phyloP scores from a whole-genome alignment of 257 asterid genomes.

The Nicotiana sylvestris region DNA sequence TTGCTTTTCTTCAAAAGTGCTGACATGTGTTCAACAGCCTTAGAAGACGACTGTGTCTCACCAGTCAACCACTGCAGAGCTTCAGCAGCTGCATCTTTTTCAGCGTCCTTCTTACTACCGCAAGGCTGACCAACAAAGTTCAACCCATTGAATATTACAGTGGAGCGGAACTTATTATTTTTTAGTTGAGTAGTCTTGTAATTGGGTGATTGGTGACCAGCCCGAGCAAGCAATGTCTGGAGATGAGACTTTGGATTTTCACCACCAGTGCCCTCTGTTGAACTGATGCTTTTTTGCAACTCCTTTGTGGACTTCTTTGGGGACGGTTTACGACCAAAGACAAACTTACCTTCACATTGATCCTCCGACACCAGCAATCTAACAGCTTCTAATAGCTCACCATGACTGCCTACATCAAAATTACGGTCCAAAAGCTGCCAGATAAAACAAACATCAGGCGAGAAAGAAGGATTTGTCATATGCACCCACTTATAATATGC shows the following conservation, averaged over 20 bases:
- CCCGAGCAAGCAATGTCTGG: constrained; percentile 68
- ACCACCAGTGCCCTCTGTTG: constrained; percentile 30
- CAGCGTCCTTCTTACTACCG: constrained; percentile 86
- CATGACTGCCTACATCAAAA: constrained; percentile 40
- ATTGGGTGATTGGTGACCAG: constrained; percentile 70
- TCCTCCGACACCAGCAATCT: constrained; percentile 76
- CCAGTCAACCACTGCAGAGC: constrained; percentile 90
- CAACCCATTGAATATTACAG: constrained; percentile 69
- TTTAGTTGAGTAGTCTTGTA: constrained; percentile 65
- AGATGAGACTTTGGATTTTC: constrained; percentile 67
- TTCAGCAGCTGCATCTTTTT: constrained; percentile 88
- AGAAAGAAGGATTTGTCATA: constrained; percentile 7
- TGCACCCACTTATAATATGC: background rate
- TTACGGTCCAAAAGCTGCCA: constrained; percentile 74
- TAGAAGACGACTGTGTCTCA: constrained; percentile 52
- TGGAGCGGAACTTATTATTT: constrained; percentile 63
- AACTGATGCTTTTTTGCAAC: constrained; percentile 17
- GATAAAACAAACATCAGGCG: constrained; percentile 21
- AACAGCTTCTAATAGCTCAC: constrained; percentile 69
- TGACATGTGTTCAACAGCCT: constrained; percentile 53
- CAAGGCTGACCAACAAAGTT: constrained; percentile 73
- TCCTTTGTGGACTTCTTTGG: constrained; percentile 37
- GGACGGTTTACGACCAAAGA: constrained; percentile 59
- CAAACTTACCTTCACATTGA: constrained; percentile 82
- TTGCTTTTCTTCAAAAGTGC: constrained; percentile 62